Evolutionary conservation across 2,329 filamentous ascomycete genomes (phyloP).

Genomic region (Epichloe aotearoae): DNA sequence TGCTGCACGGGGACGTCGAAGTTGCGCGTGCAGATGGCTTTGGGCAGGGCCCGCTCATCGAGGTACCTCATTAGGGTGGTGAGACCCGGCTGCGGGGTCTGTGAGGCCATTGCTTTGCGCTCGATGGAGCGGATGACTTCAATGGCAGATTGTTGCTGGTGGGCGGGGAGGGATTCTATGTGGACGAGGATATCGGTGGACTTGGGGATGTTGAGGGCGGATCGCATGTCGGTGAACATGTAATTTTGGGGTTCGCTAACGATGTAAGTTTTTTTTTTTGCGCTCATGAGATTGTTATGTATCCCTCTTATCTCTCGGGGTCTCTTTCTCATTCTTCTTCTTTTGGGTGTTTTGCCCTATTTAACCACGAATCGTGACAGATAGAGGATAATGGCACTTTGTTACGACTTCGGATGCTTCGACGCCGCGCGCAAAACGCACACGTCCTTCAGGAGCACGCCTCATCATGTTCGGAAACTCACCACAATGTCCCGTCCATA

Average conservation of each 20-base stretch:
- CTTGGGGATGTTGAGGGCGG: conserved; percentile 58
- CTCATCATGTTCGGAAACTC: conserved; percentile 2
- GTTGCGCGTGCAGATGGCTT: conserved; percentile 89
- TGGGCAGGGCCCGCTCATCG: conserved; percentile 49
- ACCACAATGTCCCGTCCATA: conserved; percentile 91
- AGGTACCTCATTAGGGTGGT: conserved; percentile 70
- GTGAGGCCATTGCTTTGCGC: conserved; percentile 62
- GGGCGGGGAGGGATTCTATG: conserved; percentile 57
- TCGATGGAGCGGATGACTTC: conserved; percentile 69
- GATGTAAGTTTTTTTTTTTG: neutral
- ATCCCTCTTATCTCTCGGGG: too few relatives aligned
- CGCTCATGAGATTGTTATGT: too few relatives aligned
- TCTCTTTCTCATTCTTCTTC: too few relatives aligned
- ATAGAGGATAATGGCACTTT: too few relatives aligned
- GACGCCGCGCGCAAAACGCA: too few relatives aligned
- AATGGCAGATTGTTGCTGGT: conserved; percentile 50
- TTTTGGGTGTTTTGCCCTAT: rapidly evolving
- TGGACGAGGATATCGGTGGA: conserved; percentile 77
- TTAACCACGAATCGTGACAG: too few relatives aligned
- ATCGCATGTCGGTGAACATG: conserved; percentile 87
- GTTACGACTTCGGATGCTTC: too few relatives aligned
- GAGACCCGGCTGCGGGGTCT: conserved; percentile 73
- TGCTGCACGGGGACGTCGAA: conserved; percentile 70
- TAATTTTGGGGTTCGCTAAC: conserved; percentile 76
- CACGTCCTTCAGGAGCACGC: too few relatives aligned